A percentile compares a stretch with the other conserved stretches of the same genome.
Evolutionary conservation across 257 asterid genomes (phyloP).

Genomic region (Mitragyna speciosa): DNA sequence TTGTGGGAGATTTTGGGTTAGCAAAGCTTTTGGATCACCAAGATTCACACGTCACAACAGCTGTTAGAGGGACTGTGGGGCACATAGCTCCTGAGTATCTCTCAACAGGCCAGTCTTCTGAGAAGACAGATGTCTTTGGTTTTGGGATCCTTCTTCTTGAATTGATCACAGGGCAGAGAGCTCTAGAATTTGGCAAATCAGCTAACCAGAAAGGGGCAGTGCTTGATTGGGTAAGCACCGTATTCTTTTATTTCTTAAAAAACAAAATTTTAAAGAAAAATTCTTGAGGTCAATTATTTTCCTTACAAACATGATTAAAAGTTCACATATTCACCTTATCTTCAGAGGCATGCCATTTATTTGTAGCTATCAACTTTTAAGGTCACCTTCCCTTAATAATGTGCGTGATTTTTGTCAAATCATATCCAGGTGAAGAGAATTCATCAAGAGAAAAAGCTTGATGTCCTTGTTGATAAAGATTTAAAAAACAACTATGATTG

Average conservation of each 20-base stretch:
- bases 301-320: not conserved
- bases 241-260: not conserved
- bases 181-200: conserved; percentile 81
- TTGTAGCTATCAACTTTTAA: not conserved
- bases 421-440: conserved; percentile 71
- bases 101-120: conserved; percentile 97
- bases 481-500: conserved; percentile 62
- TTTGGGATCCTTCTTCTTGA: conserved; percentile 95
- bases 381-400: too few species aligned
- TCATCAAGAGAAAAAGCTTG: conserved; percentile 81
- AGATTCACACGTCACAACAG: conserved; percentile 94
- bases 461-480: conserved; percentile 72
- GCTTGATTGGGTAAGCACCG: conserved; percentile 87
- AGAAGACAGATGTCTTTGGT: conserved; percentile 97
- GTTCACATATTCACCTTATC: not conserved
- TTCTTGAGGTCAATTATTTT: not conserved
- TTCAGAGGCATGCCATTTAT: not conserved
- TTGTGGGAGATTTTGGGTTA: conserved; percentile 95
- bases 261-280: too few species aligned
- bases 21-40: conserved; percentile 96
- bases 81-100: conserved; percentile 97
- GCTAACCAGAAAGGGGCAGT: conserved; percentile 85
- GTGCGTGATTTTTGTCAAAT: not conserved
- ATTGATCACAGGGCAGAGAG: conserved; percentile 86
- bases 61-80: conserved; percentile 97